phyloP scores from a whole-genome alignment of 176 grass and related monocot genomes.

The Pontederia paniculata region DNA sequence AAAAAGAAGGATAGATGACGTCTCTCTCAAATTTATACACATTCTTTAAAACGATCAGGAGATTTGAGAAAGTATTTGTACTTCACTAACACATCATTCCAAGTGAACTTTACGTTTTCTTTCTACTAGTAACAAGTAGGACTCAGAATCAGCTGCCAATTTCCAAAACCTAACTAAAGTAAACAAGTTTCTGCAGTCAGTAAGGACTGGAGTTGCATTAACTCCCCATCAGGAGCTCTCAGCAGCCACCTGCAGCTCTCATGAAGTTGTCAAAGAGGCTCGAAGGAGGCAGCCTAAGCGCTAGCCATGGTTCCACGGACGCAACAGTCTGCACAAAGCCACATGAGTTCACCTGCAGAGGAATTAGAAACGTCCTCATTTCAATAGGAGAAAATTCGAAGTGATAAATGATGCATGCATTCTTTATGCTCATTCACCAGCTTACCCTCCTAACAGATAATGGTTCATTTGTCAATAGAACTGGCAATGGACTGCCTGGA shows the following conservation, averaged over 20 bases:
- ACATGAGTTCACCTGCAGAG: conserved; percentile 36
- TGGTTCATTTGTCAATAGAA: conserved; percentile 21
- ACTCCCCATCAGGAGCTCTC: conserved; percentile 5
- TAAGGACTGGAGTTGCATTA: too few relatives aligned
- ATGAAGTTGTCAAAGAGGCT: conserved; percentile 97
- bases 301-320: conserved; percentile 30
- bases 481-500: conserved; percentile 36
- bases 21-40: too few relatives aligned
- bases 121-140: too few relatives aligned
- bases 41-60: too few relatives aligned
- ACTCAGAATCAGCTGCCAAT: too few relatives aligned
- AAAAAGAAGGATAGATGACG: too few relatives aligned
- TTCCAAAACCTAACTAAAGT: too few relatives aligned
- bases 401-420: neutral
- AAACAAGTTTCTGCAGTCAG: too few relatives aligned
- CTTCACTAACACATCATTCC: too few relatives aligned
- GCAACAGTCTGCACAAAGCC: conserved; percentile 26
- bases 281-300: conserved; percentile 66
- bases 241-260: conserved; percentile 54
- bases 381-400: neutral
- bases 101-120: too few relatives aligned
- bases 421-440: neutral
- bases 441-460: conserved; percentile 36
- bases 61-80: too few relatives aligned
- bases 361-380: too few relatives aligned